Conservation (phyloP, 306 rosid genomes). For the Pterocarpus santalinus region DNA sequence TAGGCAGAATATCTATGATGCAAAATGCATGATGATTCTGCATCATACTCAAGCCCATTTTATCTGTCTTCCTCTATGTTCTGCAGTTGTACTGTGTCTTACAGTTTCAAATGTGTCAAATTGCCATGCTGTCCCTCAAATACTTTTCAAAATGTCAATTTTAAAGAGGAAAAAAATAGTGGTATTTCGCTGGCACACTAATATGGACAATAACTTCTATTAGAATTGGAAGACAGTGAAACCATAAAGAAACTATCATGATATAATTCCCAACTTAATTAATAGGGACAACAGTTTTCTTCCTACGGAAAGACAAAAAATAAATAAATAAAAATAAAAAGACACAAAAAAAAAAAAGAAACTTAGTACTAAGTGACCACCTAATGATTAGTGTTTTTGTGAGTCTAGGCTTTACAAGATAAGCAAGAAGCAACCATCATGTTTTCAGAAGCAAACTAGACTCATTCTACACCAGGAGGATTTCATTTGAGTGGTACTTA, state of each 20-base stretch:
- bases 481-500: not conserved
- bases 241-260: conserved; percentile 1
- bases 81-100: conserved; percentile 1
- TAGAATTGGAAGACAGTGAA: conserved; percentile 28
- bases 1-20: conserved; percentile 37
- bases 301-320: not conserved
- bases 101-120: conserved; percentile 30
- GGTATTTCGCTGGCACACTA: not conserved
- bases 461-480: not conserved
- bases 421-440: conserved; percentile 1
- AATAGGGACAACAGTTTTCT: conserved; percentile 12
- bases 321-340: not conserved
- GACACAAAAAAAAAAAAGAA: no score
- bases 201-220: not conserved
- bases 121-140: conserved; percentile 3
- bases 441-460: conserved; percentile 11
- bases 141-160: not conserved
- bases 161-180: not conserved
- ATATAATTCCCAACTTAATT: not conserved
- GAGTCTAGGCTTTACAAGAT: conserved; percentile 4
- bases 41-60: conserved; percentile 26
- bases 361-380: not conserved
- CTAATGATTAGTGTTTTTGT: conserved; percentile 14
- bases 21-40: conserved; percentile 39
- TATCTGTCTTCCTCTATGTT: conserved; percentile 24